Evolutionary conservation across 1,284 basidiomycete species (phyloP).

Genomic region (Inonotus hispidus): DNA sequence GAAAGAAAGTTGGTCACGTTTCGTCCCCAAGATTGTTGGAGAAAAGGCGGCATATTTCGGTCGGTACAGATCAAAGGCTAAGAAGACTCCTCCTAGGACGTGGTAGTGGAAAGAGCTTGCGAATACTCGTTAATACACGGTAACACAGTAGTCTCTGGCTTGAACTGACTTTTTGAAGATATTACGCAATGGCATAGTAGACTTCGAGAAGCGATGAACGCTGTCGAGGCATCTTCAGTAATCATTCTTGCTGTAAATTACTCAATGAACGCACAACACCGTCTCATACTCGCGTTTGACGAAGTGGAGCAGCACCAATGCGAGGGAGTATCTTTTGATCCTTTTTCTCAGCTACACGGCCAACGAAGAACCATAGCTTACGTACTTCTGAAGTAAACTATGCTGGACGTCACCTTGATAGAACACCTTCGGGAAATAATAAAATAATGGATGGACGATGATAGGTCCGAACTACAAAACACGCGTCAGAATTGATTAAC

Average conservation of each 20-base stretch:
- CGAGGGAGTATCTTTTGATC: constrained; percentile 67
- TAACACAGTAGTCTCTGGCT: constrained; percentile 9
- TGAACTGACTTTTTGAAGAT: constrained; percentile 85
- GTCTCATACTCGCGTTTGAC: constrained; percentile 93
- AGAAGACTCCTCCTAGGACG: constrained; percentile 68
- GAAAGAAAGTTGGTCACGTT: constrained; percentile 64
- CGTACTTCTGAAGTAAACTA: constrained; percentile 74
- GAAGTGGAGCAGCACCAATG: constrained; percentile 83
- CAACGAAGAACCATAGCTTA: constrained; percentile 4
- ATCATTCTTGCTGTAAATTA: too few species aligned
- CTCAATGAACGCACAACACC: constrained; percentile 54
- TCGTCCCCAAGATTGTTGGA: constrained; percentile 59
- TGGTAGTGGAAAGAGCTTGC: constrained; percentile 85
- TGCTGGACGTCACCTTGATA: constrained; percentile 68
- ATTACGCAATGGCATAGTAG: constrained; percentile 87
- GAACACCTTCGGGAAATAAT: constrained; percentile 63
- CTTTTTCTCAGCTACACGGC: constrained; percentile 1
- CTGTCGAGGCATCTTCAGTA: constrained; percentile 30
- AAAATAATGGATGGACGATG: constrained; percentile 86
- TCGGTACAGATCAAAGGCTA: constrained; percentile 79
- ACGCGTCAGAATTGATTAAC: constrained; percentile 9
- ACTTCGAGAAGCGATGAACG: constrained; percentile 92
- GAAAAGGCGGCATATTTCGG: constrained; percentile 60
- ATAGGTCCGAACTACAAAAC: constrained; percentile 74
- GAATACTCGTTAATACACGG: constrained; percentile 4